Conservation (phyloP, 106 monocot species). For the Cymbidium sinense region DNA sequence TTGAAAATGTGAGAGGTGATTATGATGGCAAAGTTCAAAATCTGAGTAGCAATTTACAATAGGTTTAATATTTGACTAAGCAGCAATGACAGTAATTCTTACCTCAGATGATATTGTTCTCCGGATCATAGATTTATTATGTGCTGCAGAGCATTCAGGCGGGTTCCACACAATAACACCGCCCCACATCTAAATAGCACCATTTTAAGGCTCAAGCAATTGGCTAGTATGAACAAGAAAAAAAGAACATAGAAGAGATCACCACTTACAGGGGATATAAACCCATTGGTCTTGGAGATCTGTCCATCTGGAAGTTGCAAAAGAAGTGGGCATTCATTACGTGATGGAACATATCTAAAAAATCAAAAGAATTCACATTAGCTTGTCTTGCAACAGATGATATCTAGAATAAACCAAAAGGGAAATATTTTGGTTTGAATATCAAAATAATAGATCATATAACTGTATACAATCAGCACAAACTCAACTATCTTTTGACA, state of each 20-base stretch:
- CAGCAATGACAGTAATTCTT: background rate
- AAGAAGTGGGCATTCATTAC: conserved; percentile 76
- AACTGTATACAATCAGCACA: background rate
- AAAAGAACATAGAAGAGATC: background rate
- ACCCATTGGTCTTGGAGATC: conserved; percentile 72
- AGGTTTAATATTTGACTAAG: background rate
- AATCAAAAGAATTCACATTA: background rate
- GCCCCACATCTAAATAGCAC: conserved; percentile 84
- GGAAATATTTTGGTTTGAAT: background rate
- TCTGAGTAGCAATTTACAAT: background rate
- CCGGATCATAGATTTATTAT: conserved; percentile 11
- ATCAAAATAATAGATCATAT: background rate
- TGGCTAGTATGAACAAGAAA: background rate
- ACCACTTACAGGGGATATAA: conserved; percentile 88
- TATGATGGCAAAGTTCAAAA: conserved; percentile 3
- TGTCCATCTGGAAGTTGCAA: conserved; percentile 65
- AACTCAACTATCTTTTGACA: background rate
- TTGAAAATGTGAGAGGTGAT: background rate
- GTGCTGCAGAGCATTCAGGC: conserved; percentile 41
- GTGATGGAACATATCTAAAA: conserved; percentile 79
- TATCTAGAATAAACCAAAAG: background rate
- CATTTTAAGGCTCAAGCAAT: conserved; percentile 1
- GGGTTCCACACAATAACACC: conserved; percentile 93
- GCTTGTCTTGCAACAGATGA: background rate
- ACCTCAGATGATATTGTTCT: conserved; percentile 55